Evolutionary conservation across 2,329 filamentous ascomycete species (phyloP), one percentile per base, ranked within the genome.

Genomic region (Mycosphaerelloides madeirae): DNA sequence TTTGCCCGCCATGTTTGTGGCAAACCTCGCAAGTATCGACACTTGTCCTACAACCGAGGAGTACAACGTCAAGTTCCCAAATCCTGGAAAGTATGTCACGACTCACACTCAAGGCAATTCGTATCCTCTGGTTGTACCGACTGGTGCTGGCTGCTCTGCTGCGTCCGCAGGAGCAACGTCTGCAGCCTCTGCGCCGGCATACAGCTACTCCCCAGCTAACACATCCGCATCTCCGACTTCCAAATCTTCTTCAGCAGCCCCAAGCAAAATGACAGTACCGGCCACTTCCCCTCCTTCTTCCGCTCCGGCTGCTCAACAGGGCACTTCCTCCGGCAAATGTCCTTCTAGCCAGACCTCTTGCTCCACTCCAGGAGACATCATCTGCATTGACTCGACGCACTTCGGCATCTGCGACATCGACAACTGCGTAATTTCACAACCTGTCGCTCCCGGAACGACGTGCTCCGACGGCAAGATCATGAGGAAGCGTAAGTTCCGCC

Each of bases 1-100:
- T 0, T 82, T 94, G 11, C 87, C 88, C 0, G 72, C 81, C 45
- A 84, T 94, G 79, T 83, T 89, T 42, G 75, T 83, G 1, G 83
- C 85, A 57, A 94, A 93, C 67, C 69, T 89, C 48, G 65, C 60
- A 36, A 74, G 75, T 45, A 67, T 57, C 19, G 43, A 51, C 33
- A 48, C 42, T 1, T 88, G 84, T 67, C 60, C 39, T 0, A 84
- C 80, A 11, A 59, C 55, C 0, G 76, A 81, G 31, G 60, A 62
- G 13, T 61, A 68, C 3, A 80, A 88, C 54, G 72, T 85, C 50
- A 63, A 70, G n/a, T 91, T 83, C 70, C 83, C 84, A 6, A 70
- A 85, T 53, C 77, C 85, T 0, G 87, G 87, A 38, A 50, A 71
- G 1, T 76, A 73, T 2, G 70, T 80, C 3, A 74, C 82, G 43